A percentile compares a stretch with the other conserved stretches of the same genome.
These are phyloP conservation scores for Albifimbria verrucaria DNA, from an alignment of 2,329 filamentous ascomycete genomes.

Conservation along the genomic window DNA sequence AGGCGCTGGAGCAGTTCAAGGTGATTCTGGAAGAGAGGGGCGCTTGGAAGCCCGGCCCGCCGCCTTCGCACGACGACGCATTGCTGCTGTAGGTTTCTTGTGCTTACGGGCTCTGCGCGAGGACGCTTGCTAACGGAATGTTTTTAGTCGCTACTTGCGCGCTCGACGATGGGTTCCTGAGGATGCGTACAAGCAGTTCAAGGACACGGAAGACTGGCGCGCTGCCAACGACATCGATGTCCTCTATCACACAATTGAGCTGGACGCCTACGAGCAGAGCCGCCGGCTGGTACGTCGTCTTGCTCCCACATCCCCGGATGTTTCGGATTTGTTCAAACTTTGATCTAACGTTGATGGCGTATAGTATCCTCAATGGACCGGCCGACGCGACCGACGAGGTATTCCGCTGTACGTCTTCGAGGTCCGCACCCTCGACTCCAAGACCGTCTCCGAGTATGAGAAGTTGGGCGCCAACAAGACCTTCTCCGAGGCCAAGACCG, in stretches of 20 bases:
- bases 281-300: slow-evolving; percentile 61
- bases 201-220: slow-evolving; percentile 85
- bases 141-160: slow-evolving; percentile 74
- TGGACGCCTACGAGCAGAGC: slow-evolving; percentile 79
- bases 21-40: slow-evolving; percentile 60
- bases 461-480: slow-evolving; percentile 56
- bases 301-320: neutral
- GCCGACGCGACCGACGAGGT: slow-evolving; percentile 82
- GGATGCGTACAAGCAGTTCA: slow-evolving; percentile 80
- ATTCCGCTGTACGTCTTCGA: slow-evolving; percentile 92
- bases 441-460: slow-evolving; percentile 77
- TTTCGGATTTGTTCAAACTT: neutral
- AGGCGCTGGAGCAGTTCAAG: slow-evolving; percentile 71
- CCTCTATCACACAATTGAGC: slow-evolving; percentile 82
- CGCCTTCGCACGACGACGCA: slow-evolving; percentile 68
- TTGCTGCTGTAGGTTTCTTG: slow-evolving; percentile 59
- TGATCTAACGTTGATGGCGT: slow-evolving; percentile 6
- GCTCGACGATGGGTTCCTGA: slow-evolving; percentile 76
- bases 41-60: slow-evolving; percentile 55
- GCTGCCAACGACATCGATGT: slow-evolving; percentile 72
- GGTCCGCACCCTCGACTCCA: slow-evolving; percentile 77
- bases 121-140: neutral
- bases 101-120: too few species aligned
- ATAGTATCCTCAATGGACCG: slow-evolving; percentile 93
- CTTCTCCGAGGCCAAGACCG: slow-evolving; percentile 59